Evolutionary conservation across 2,329 filamentous ascomycete genomes (phyloP).

Genomic region (Pleurostoma richardsiae): DNA sequence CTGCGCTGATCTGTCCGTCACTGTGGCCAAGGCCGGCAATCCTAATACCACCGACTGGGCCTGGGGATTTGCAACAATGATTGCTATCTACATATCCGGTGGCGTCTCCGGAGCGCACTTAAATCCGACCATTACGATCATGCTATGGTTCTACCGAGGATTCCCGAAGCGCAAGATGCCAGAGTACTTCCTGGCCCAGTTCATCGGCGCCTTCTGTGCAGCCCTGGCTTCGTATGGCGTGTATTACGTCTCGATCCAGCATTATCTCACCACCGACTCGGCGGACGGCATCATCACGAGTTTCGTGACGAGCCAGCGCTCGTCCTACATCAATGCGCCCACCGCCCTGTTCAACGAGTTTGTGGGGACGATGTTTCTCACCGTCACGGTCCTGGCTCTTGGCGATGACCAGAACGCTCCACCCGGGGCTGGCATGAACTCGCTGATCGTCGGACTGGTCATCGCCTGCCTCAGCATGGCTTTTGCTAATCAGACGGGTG

Average conservation of each 20-base stretch:
- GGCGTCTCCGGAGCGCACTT: constrained; percentile 40
- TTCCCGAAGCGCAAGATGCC: constrained; percentile 46
- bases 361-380: constrained; percentile 32
- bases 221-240: constrained; percentile 38
- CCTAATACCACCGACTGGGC: constrained; percentile 36
- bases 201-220: constrained; percentile 46
- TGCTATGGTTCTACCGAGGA: constrained; percentile 42
- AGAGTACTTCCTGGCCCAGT: constrained; percentile 44
- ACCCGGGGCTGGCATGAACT: constrained; percentile 44
- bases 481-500: constrained; percentile 41
- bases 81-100: constrained; percentile 40
- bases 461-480: constrained; percentile 26
- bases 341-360: constrained; percentile 44
- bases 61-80: constrained; percentile 52
- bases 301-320: constrained; percentile 38
- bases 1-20: constrained; percentile 40
- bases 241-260: constrained; percentile 29
- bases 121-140: constrained; percentile 35
- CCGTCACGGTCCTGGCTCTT: constrained; percentile 34
- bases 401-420: constrained; percentile 41
- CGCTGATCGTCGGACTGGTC: constrained; percentile 40
- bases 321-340: constrained; percentile 25
- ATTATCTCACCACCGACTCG: constrained; percentile 12
- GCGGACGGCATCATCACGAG: constrained; percentile 24
- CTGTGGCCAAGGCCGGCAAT: constrained; percentile 28